These are phyloP conservation scores for Pythium apleroticum DNA, from an alignment of 352 stramenopile species.

Conservation along the genomic window DNA sequence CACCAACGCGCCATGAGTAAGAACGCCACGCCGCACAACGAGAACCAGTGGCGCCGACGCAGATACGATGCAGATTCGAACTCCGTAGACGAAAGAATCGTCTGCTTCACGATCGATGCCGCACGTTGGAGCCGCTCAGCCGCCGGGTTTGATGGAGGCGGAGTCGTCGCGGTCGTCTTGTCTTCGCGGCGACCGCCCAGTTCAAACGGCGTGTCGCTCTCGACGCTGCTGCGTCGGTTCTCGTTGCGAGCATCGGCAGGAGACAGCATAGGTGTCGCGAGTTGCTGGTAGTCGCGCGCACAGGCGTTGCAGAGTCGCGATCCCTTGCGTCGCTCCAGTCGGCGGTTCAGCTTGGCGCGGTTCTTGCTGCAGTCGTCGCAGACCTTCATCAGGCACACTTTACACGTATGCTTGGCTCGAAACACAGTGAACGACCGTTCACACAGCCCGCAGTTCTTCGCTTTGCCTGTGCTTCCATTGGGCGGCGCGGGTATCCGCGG, in stretches of 20 bases:
- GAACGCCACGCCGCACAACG: not conserved
- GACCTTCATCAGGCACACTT: conserved; percentile 65
- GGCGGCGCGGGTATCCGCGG: conserved; percentile 11
- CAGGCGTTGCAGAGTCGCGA: conserved; percentile 74
- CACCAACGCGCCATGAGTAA: conserved; percentile 9
- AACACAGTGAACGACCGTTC: conserved; percentile 77
- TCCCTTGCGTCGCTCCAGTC: conserved; percentile 67
- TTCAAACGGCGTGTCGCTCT: not conserved
- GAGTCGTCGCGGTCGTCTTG: not conserved
- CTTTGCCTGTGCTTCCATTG: conserved; percentile 8
- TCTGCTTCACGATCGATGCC: conserved; percentile 5
- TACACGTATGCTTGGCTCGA: conserved; percentile 79
- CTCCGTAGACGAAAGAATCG: not conserved
- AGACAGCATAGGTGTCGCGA: conserved; percentile 16
- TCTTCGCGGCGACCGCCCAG: not conserved
- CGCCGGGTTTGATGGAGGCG: not conserved
- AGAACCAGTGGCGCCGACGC: conserved; percentile 47
- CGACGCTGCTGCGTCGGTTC: not conserved
- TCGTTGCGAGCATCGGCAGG: not conserved
- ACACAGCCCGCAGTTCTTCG: conserved; percentile 56
- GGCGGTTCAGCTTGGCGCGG: conserved; percentile 66
- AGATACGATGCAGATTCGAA: conserved; percentile 35
- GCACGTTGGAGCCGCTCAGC: conserved; percentile 9
- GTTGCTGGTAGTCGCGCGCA: conserved; percentile 52
- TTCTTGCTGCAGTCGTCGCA: conserved; percentile 87